Percentiles rank a stretch among this genome's conserved stretches.
phyloP scores from a whole-genome alignment of 768 basidiomycete species.

The Suillus fuscotomentosus region DNA sequence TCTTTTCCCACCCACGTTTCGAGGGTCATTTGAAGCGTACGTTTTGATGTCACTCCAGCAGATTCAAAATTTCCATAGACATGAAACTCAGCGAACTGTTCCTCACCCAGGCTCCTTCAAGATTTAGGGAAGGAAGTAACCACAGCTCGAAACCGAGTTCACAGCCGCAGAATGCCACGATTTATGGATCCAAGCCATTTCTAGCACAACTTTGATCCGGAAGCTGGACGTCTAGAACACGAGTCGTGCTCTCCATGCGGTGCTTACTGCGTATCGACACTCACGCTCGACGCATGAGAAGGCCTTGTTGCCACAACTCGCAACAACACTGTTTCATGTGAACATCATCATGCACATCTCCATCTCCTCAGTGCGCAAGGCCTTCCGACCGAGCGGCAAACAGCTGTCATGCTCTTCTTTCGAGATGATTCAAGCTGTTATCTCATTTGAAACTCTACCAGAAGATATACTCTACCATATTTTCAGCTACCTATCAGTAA shows the following conservation, averaged over 20 bases:
- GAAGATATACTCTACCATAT: background rate
- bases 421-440: slow-evolving; percentile 4
- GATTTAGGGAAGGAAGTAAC: background rate
- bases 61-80: background rate
- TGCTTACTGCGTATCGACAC: background rate
- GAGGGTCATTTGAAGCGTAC: background rate
- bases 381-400: background rate
- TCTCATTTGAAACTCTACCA: slow-evolving; percentile 2
- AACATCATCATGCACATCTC: slow-evolving; percentile 5
- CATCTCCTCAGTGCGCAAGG: slow-evolving; percentile 3
- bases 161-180: background rate
- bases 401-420: slow-evolving; percentile 1
- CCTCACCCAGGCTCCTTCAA: background rate
- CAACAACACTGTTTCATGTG: slow-evolving; percentile 1
- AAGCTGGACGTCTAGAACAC: slow-evolving; percentile 1
- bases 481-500: background rate
- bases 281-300: background rate
- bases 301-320: background rate
- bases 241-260: slow-evolving; percentile 3
- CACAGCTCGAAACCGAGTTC: background rate
- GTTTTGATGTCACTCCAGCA: background rate
- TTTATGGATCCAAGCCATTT: background rate
- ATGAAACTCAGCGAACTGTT: background rate
- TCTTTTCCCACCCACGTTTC: background rate
- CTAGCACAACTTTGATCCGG: slow-evolving; percentile 3